Evolutionary conservation across 2,329 filamentous ascomycete genomes (phyloP).

Genomic region (Sordariomycetes sp.): DNA sequence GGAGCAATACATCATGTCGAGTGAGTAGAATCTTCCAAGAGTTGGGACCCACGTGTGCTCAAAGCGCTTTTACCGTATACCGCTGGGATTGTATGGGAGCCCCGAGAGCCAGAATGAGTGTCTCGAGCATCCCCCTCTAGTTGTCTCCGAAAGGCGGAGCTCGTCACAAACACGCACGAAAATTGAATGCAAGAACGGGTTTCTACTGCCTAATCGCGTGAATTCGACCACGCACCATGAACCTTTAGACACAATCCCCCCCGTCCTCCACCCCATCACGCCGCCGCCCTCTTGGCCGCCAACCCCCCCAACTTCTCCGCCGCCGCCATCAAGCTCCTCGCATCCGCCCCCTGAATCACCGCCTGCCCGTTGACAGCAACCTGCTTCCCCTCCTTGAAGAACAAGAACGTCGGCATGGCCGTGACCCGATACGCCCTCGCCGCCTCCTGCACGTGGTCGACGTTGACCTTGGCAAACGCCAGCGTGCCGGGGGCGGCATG

Average conservation of each 20-base stretch:
- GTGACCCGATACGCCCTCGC: slow-evolving; percentile 34
- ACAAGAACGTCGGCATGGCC: slow-evolving; percentile 45
- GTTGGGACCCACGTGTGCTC: too few relatives aligned
- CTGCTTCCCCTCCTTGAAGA: slow-evolving; percentile 39
- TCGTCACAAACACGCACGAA: too few relatives aligned
- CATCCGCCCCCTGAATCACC: slow-evolving; percentile 20
- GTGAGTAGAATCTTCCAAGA: too few relatives aligned
- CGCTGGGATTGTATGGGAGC: too few relatives aligned
- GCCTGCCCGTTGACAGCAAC: slow-evolving; percentile 16
- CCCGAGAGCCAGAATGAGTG: too few relatives aligned
- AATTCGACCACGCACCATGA: too few relatives aligned
- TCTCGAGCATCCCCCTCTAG: too few relatives aligned
- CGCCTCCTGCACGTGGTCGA: slow-evolving; percentile 36
- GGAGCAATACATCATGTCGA: too few relatives aligned
- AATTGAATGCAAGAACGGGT: too few relatives aligned
- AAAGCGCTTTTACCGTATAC: too few relatives aligned
- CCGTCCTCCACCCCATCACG: not conserved
- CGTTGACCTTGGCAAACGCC: slow-evolving; percentile 45
- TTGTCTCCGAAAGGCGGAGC: too few relatives aligned
- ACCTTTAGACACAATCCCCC: not conserved
- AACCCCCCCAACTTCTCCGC: slow-evolving; percentile 21
- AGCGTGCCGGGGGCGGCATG: slow-evolving; percentile 23
- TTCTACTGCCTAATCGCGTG: too few relatives aligned
- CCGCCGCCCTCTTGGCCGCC: slow-evolving; percentile 12
- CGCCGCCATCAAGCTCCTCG: slow-evolving; percentile 14